Percentiles rank a stretch among this genome's conserved stretches.
Conservation (phyloP, 2,329 filamentous ascomycete genomes). For the Aureobasidium sp. region DNA sequence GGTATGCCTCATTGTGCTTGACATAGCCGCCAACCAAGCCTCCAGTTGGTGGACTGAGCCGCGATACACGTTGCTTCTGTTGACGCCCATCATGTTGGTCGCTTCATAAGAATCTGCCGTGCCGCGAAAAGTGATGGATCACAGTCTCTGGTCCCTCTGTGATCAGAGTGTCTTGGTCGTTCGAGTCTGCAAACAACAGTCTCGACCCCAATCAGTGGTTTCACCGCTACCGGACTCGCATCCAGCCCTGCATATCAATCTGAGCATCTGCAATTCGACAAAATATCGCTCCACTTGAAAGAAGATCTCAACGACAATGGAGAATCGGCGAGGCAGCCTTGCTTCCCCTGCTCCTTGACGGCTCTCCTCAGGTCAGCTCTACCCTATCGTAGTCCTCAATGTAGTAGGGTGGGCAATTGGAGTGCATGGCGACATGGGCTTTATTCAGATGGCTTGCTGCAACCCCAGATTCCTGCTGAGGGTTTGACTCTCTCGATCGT, state of each 20-base stretch:
- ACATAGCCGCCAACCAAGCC: background rate
- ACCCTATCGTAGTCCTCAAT: background rate
- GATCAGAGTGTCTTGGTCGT: background rate
- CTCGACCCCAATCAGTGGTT: slow-evolving; percentile 5
- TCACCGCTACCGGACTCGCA: slow-evolving; percentile 8
- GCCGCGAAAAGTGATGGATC: slow-evolving; percentile 10
- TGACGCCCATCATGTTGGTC: background rate
- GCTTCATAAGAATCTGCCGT: slow-evolving; percentile 5
- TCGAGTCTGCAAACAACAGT: background rate
- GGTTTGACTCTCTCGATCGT: background rate
- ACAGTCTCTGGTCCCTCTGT: background rate
- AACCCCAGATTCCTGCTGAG: slow-evolving; percentile 1
- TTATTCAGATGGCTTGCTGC: background rate
- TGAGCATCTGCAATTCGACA: background rate
- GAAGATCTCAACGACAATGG: background rate
- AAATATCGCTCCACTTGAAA: background rate
- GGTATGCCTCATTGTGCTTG: background rate
- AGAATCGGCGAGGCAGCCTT: background rate
- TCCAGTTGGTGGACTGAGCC: background rate
- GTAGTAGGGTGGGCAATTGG: background rate
- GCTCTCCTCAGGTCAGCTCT: background rate
- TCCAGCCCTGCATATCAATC: slow-evolving; percentile 1
- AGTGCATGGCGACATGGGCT: slow-evolving; percentile 3
- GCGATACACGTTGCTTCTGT: background rate
- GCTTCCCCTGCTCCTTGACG: background rate